phyloP scores from a whole-genome alignment of 139 green algal genomes.

The Micractinium conductrix region DNA sequence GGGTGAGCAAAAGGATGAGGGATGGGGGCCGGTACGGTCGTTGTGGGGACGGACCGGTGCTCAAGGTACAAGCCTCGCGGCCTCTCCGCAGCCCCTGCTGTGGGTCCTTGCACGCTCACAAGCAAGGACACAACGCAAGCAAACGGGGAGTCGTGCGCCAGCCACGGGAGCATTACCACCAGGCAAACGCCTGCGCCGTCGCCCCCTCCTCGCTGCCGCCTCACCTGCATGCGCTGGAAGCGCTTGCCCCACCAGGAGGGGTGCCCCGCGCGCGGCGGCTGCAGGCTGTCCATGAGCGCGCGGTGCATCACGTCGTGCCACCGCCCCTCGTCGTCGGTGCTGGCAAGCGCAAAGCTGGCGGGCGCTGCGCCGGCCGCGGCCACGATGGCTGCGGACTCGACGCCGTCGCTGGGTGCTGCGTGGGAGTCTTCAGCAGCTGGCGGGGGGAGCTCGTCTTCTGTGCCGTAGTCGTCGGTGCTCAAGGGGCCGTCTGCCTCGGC shows the following conservation, averaged over 20 bases:
- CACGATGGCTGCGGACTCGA: not conserved
- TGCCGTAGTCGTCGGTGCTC: conserved; percentile 3
- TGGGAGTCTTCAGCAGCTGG: no score
- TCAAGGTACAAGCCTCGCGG: no score
- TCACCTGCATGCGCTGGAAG: conserved; percentile 14
- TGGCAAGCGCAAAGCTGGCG: not conserved
- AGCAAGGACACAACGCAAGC: no score
- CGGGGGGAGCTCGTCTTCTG: not conserved
- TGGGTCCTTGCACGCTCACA: no score
- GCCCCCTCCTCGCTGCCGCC: no score
- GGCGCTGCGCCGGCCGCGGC: not conserved
- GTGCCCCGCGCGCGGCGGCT: conserved; percentile 7
- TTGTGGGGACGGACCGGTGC: no score
- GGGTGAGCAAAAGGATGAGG: not conserved
- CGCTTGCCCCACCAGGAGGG: conserved; percentile 20
- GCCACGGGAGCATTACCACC: no score
- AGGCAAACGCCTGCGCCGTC: no score
- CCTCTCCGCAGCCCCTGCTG: no score
- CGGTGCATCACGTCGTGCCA: conserved; percentile 17
- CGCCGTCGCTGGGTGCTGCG: no score
- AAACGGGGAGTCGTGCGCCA: no score
- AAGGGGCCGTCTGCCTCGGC: not conserved
- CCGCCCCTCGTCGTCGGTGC: conserved; percentile 7
- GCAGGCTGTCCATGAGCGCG: conserved; percentile 13
- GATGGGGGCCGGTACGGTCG: not conserved